phyloP scores from a whole-genome alignment of 352 stramenopile species.

The Pelagophyceae sp. region DNA sequence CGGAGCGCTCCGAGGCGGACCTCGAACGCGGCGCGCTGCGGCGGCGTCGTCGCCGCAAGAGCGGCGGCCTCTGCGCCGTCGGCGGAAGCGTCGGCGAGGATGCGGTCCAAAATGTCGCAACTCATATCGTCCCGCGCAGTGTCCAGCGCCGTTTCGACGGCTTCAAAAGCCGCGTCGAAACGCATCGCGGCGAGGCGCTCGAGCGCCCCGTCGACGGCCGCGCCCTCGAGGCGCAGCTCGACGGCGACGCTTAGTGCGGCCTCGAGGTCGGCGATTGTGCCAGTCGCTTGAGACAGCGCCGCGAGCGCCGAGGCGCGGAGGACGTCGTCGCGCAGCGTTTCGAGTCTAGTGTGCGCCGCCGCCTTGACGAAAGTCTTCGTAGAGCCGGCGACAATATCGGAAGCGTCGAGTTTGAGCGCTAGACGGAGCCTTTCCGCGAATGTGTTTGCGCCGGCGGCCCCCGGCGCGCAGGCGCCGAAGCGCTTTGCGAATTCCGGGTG shows the following conservation, averaged over 20 bases:
- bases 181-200: background rate
- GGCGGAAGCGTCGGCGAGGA: conserved; percentile 47
- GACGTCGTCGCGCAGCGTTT: conserved; percentile 42
- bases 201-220: background rate
- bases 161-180: background rate
- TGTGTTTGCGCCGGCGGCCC: conserved; percentile 39
- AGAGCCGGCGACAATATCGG: conserved; percentile 49
- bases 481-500: conserved; percentile 59
- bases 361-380: conserved; percentile 88
- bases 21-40: too few species aligned
- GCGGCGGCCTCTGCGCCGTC: too few species aligned
- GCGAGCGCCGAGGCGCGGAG: background rate
- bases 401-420: background rate
- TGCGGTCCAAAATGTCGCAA: conserved; percentile 28
- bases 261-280: conserved; percentile 39
- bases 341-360: conserved; percentile 76
- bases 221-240: background rate
- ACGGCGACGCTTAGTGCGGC: background rate
- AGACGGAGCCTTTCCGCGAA: background rate
- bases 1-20: conserved; percentile 58
- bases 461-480: conserved; percentile 51
- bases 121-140: background rate
- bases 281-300: conserved; percentile 38
- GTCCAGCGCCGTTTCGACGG: background rate
- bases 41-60: too few species aligned